Percentiles rank a stretch among this genome's conserved stretches.
Evolutionary conservation across 2,329 filamentous ascomycete species (phyloP).

Genomic region (Colletotrichum abscissum): DNA sequence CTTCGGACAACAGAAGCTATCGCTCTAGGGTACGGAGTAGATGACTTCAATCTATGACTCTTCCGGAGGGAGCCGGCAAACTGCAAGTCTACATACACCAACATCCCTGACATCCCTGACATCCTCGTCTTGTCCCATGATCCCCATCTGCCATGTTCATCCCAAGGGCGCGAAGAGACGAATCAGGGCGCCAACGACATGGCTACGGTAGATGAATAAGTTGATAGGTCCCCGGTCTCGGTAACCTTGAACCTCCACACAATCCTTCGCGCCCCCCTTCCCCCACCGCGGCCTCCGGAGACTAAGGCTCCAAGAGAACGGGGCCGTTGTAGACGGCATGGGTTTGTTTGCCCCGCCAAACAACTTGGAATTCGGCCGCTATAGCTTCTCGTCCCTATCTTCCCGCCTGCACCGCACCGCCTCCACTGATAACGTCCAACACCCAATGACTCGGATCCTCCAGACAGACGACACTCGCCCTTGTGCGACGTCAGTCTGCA

Average conservation of each 20-base stretch:
- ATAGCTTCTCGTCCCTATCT: slow-evolving; percentile 13
- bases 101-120: neutral
- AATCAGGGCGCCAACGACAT: neutral
- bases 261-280: neutral
- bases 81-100: neutral
- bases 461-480: neutral
- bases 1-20: neutral
- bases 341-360: slow-evolving; percentile 23
- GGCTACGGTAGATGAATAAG: neutral
- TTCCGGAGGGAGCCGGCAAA: slow-evolving; percentile 1
- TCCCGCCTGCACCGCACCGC: slow-evolving; percentile 9
- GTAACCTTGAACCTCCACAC: slow-evolving; percentile 2
- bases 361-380: neutral
- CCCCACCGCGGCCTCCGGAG: slow-evolving; percentile 27
- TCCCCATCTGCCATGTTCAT: neutral
- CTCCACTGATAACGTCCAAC: slow-evolving; percentile 30
- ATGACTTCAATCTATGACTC: slow-evolving; percentile 1
- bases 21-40: neutral
- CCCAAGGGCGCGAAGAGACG: neutral
- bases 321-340: slow-evolving; percentile 10
- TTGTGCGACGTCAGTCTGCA: slow-evolving; percentile 25
- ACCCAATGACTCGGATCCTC: slow-evolving; percentile 27
- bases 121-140: neutral
- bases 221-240: neutral
- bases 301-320: slow-evolving; percentile 15